These are phyloP conservation scores for Ajuga reptans DNA, from an alignment of 305 asterid species.

Conservation along the genomic window DNA sequence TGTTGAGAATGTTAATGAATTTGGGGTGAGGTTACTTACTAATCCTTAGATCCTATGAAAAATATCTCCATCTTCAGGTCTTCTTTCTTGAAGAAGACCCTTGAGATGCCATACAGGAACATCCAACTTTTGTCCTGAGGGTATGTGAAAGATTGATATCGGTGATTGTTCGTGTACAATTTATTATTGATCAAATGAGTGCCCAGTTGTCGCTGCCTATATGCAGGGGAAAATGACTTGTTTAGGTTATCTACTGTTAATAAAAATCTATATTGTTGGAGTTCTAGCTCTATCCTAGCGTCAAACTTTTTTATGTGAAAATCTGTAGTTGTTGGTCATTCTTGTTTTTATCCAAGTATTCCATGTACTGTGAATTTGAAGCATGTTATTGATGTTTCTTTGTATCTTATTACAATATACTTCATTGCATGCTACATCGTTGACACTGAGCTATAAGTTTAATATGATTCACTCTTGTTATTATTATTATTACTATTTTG, in stretches of 20 bases:
- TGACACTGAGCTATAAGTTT: not conserved
- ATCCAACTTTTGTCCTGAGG: not conserved
- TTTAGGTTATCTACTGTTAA: not conserved
- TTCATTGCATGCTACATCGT: constrained; percentile 16
- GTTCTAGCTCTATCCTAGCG: not conserved
- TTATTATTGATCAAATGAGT: not conserved
- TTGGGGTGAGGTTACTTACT: no score
- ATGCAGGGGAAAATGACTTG: not conserved
- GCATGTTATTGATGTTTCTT: not conserved
- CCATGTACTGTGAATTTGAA: constrained; percentile 1
- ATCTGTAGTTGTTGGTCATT: not conserved
- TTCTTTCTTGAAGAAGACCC: not conserved
- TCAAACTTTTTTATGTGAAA: not conserved
- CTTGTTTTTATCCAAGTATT: not conserved
- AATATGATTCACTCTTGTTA: not conserved
- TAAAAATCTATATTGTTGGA: not conserved
- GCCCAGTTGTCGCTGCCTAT: not conserved
- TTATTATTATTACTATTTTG: not conserved
- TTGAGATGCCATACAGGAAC: not conserved
- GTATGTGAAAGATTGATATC: not conserved
- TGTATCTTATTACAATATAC: not conserved
- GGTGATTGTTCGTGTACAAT: not conserved
- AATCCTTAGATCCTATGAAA: not conserved
- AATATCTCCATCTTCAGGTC: not conserved
- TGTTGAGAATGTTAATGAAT: not conserved